Conservation (phyloP, 805 yeast species). For the Kazachstania psychrophila region DNA sequence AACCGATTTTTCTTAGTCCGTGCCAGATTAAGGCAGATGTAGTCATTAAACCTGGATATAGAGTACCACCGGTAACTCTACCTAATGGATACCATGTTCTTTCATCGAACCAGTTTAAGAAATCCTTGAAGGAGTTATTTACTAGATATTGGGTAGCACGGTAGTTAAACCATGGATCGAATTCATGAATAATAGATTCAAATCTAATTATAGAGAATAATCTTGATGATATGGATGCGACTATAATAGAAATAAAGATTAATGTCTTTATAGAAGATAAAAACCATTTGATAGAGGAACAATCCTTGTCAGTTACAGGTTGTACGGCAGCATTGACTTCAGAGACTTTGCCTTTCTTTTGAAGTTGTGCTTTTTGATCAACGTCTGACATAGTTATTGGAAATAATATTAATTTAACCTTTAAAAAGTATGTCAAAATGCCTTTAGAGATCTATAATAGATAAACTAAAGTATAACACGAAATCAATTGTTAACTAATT, state of each 20-base stretch:
- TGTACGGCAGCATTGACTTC: background rate
- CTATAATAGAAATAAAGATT: constrained; percentile 70
- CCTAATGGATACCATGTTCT: constrained; percentile 99
- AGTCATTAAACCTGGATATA: constrained; percentile 97
- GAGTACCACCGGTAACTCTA: constrained; percentile 96
- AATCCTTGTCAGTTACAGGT: background rate
- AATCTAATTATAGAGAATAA: constrained; percentile 93
- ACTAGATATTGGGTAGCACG: constrained; percentile 93
- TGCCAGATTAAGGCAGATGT: constrained; percentile 89
- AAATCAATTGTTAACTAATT: too few relatives aligned
- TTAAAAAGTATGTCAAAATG: too few relatives aligned
- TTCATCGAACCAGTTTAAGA: constrained; percentile 96
- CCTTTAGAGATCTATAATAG: too few relatives aligned
- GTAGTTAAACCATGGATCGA: constrained; percentile 94
- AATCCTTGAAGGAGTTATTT: constrained; percentile 74
- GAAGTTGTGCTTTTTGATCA: background rate
- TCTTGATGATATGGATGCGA: constrained; percentile 87
- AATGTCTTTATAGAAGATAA: constrained; percentile 41
- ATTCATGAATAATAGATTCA: constrained; percentile 95
- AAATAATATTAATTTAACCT: too few relatives aligned
- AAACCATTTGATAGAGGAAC: constrained; percentile 8
- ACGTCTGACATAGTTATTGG: background rate
- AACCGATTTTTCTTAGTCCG: constrained; percentile 48
- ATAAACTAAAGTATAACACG: too few relatives aligned
- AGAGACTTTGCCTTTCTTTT: background rate